Percentiles rank a stretch among this genome's conserved stretches.
phyloP scores from a whole-genome alignment of 257 asterid genomes.

The Nicotiana sylvestris region DNA sequence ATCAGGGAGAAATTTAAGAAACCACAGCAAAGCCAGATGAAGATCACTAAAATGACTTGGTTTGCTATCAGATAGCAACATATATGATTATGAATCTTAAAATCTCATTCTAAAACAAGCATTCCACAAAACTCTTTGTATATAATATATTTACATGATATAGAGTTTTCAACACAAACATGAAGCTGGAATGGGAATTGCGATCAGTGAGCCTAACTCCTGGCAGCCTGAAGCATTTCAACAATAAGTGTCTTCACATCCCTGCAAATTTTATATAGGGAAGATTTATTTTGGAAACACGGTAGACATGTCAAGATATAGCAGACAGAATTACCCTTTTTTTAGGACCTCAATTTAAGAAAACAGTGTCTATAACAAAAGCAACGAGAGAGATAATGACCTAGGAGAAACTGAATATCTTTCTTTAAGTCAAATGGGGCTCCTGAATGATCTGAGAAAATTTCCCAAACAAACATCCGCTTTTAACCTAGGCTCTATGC shows the following conservation, averaged over 20 bases:
- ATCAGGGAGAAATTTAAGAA: no score
- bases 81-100: no score
- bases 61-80: no score
- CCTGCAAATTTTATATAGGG: slow-evolving; percentile 30
- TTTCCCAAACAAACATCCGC: neutral
- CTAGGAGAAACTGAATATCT: neutral
- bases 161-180: neutral
- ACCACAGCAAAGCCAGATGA: no score
- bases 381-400: neutral
- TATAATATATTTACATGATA: neutral
- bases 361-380: neutral
- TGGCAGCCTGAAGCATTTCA: slow-evolving; percentile 89
- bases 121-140: neutral
- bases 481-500: neutral
- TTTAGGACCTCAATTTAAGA: neutral
- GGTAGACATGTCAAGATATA: neutral
- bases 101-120: neutral
- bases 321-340: neutral
- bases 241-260: slow-evolving; percentile 82
- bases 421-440: neutral
- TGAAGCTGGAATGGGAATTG: neutral
- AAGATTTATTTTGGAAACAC: neutral
- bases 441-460: neutral
- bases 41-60: no score
- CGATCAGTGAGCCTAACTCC: slow-evolving; percentile 31